Evolutionary conservation across 2,329 filamentous ascomycete genomes (phyloP).

Genomic region (Fusarium ramigenum): DNA sequence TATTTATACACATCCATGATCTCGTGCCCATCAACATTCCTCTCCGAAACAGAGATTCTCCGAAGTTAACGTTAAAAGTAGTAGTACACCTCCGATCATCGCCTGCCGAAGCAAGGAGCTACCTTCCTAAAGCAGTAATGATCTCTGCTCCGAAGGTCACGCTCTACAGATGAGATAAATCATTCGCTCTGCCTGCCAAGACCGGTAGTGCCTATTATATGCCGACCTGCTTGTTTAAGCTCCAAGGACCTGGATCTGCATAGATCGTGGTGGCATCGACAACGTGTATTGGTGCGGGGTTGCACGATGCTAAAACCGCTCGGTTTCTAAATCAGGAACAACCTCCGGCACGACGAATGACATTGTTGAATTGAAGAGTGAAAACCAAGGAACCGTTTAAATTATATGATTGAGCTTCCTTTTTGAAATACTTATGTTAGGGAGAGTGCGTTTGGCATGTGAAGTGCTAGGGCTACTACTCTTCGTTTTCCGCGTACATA

Average conservation of each 20-base stretch:
- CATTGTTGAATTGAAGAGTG: neutral
- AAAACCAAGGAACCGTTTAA: slow-evolving; percentile 5
- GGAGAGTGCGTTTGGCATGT: neutral
- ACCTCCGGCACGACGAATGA: slow-evolving; percentile 7
- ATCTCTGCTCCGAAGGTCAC: slow-evolving; percentile 24
- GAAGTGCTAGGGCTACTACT: slow-evolving; percentile 3
- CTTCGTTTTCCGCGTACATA: slow-evolving; percentile 33
- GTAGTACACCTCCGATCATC: neutral
- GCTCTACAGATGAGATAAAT: neutral
- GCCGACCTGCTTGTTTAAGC: slow-evolving; percentile 11
- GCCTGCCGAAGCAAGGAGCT: neutral
- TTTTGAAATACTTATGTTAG: neutral
- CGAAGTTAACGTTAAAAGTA: neutral
- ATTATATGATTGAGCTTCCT: neutral
- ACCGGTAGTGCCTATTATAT: neutral
- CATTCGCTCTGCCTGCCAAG: slow-evolving; percentile 21
- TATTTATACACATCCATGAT: slow-evolving; percentile 19
- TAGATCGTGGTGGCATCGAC: slow-evolving; percentile 6
- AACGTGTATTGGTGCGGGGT: slow-evolving; percentile 32
- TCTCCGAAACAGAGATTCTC: neutral
- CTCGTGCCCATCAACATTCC: too few species aligned
- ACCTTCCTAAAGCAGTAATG: slow-evolving; percentile 32
- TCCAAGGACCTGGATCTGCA: slow-evolving; percentile 13
- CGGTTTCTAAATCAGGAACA: slow-evolving; percentile 12
- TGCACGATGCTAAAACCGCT: neutral